Evolutionary conservation across 225 moss, liverwort and hornwort genomes (phyloP), one percentile per base, ranked within the genome.

Genomic region (Antitrichia curtipendula): DNA sequence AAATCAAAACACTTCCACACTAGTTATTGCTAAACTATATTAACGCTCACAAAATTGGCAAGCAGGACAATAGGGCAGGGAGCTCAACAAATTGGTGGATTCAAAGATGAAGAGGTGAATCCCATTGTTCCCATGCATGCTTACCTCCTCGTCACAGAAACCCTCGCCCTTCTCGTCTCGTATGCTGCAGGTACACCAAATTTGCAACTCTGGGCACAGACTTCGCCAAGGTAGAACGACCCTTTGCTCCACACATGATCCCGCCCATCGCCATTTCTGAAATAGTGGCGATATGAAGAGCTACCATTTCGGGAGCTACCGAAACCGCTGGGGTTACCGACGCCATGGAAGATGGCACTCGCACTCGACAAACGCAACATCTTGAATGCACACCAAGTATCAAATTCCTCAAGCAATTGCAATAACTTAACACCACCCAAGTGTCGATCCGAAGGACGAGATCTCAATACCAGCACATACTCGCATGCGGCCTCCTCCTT

Each of bases 131-230:
- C 45, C 64, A 49, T 71, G 45, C 12, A n/a, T 41, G 27, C 53
- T 86, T 68, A 93, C 92, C 89, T 91, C 72, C 75, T 87, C 47
- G 76, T 61, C 62, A 57, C 82, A 73, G 50, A 23, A 32, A 60
- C 74, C 54, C 69, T 84, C 66, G 49, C 12, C 23, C 70, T 22
- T 56, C 47, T 75, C 86, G 62, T 75, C 58, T 60, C 43, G 4
- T 73, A n/a, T 41, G 54, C 68, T 56, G 52, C 63, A 72, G 78
- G 70, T 23, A 36, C 69, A 32, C 15, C 40, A 19, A 87, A 78
- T 65, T 64, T 38, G 32, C 32, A 84, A 56, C 25, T 57, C 82
- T 41, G 28, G 45, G 76, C 47, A 72, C 31, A 36, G 41, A 52
- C 79, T 38, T 60, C 73, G 22, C 53, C 63, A 36, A 65, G 72